Conservation (phyloP, 2,329 filamentous ascomycete genomes). For the Huntiella bhutanensis region DNA sequence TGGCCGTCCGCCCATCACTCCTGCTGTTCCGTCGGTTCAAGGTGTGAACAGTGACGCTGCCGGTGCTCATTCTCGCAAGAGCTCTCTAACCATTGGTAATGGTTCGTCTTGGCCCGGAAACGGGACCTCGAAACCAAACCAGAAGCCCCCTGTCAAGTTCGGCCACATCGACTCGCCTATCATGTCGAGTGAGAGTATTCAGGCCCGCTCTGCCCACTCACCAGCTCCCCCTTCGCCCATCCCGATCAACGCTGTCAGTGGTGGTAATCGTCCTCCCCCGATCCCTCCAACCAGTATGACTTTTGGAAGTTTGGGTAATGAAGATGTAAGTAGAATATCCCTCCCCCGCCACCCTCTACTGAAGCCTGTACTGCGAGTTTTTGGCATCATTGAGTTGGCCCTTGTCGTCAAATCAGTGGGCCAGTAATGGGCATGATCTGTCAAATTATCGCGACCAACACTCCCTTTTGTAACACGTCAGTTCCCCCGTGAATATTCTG, state of each 20-base stretch:
- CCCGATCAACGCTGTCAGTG: constrained; percentile 56
- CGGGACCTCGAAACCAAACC: constrained; percentile 42
- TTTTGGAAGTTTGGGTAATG: constrained; percentile 68
- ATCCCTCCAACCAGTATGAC: constrained; percentile 53
- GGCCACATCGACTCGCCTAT: constrained; percentile 56
- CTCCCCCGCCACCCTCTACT: no score
- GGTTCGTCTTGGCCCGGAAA: constrained; percentile 61
- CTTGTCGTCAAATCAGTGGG: no score
- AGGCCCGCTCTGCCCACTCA: constrained; percentile 39
- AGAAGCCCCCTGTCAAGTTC: constrained; percentile 56
- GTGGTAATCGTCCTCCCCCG: constrained; percentile 71
- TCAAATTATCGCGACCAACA: no score
- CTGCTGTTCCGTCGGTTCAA: constrained; percentile 38
- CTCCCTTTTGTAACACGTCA: no score
- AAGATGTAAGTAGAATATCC: constrained; percentile 47
- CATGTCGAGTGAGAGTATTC: constrained; percentile 47
- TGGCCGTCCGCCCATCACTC: constrained; percentile 55
- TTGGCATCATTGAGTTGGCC: no score
- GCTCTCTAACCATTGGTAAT: constrained; percentile 79
- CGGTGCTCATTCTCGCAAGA: constrained; percentile 66
- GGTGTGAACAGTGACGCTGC: constrained; percentile 16
- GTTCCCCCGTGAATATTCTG: no score
- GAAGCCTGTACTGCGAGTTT: no score
- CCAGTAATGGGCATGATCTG: no score
- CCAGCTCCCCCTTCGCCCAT: constrained; percentile 88